Evolutionary conservation across 805 yeast species (phyloP), one percentile per base, ranked within the genome.

Genomic region (Komagataella pastoris): DNA sequence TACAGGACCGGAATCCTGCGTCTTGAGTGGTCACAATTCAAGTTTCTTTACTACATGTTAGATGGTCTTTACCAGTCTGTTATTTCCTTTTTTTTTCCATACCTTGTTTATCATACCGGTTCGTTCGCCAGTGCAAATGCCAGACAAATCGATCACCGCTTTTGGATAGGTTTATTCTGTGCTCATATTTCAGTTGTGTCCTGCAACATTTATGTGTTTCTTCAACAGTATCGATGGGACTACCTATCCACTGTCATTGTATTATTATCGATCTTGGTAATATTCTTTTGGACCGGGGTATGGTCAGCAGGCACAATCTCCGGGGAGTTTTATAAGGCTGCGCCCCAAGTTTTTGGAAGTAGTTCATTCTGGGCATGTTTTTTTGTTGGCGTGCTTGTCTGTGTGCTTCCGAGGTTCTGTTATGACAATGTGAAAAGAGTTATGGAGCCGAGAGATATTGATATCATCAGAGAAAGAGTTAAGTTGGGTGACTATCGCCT

Each of bases 191-290:
- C 86, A 7, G 85, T 83, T 50, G 65, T 81, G 23, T 71, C 86
- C 1, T 80, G 87, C 65, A 78, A 87, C 66, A 54, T 80, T 17
- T 84, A 80, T 64, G 81, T 87, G 36, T 59, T 85, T 57, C 63
- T 82, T 54, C 83, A 80, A 59, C 90, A 84, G 66, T 74, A 73
- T 55, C 68, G 89, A 56, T 87, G 95, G 95, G 95, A 86, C 65
- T 80, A 85, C 82, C 61, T 86, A 21, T 72, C 85, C 17, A 50
- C 75, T 24, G 60, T 80, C 21, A 73, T 83, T 54, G 67, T 70
- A 52, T 66, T 74, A 1, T 60, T 87, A 48, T 81, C 88, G 12
- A 72, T 73, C 51, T 61, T 82, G 54, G 57, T 85, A 47, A 71
- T 85, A 17, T 83, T 75, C 58, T 76, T 80, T 61, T 86, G 95